phyloP scores from a whole-genome alignment of 176 grass and related monocot genomes.

The Aegilops longissima region DNA sequence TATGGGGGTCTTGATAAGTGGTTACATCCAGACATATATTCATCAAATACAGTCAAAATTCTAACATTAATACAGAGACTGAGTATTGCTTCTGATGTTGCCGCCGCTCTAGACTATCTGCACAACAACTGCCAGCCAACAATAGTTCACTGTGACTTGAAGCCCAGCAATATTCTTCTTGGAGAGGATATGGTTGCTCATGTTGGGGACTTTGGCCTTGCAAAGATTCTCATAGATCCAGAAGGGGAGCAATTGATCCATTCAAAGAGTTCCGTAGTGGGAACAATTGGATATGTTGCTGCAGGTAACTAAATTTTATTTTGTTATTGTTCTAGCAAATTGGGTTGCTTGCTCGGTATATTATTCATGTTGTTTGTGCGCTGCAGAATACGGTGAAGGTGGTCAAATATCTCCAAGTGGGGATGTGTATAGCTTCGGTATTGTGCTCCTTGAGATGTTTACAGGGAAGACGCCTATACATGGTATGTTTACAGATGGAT shows the following conservation, averaged over 20 bases:
- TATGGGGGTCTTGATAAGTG: constrained; percentile 42
- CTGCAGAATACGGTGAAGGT: constrained; percentile 40
- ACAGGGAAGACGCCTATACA: constrained; percentile 46
- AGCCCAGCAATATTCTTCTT: constrained; percentile 49
- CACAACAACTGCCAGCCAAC: constrained; percentile 29
- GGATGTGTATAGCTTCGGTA: constrained; percentile 57
- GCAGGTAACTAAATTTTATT: constrained; percentile 38
- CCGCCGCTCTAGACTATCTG: constrained; percentile 53
- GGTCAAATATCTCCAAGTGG: constrained; percentile 18
- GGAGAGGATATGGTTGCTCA: constrained; percentile 29
- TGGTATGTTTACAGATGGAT: constrained; percentile 28
- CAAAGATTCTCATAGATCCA: constrained; percentile 27
- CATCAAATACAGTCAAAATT: neutral
- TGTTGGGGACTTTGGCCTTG: constrained; percentile 51
- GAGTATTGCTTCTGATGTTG: constrained; percentile 41
- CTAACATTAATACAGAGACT: constrained; percentile 12
- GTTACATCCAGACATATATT: neutral
- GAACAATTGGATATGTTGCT: constrained; percentile 57
- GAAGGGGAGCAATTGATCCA: constrained; percentile 12
- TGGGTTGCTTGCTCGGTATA: neutral
- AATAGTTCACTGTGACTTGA: constrained; percentile 61
- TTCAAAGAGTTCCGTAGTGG: constrained; percentile 41
- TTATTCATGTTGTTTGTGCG: neutral
- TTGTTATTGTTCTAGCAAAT: neutral
- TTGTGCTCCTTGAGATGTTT: constrained; percentile 54